Evolutionary conservation across 352 stramenopile genomes (phyloP), one percentile per base, ranked within the genome.

Genomic region (Pythium brachiatum): DNA sequence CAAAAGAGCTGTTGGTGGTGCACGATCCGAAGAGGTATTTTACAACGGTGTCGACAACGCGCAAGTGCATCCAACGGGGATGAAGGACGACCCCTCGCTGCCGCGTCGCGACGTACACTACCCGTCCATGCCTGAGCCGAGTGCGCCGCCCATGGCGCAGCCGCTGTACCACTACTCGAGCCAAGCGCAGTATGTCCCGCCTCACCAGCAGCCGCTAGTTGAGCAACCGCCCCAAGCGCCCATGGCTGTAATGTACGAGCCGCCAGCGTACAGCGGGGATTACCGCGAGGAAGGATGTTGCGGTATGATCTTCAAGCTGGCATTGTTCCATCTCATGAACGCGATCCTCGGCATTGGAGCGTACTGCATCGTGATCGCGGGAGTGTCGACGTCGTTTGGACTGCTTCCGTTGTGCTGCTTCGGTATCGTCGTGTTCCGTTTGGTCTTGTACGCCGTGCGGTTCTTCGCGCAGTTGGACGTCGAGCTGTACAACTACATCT

Each of bases 351-450:
- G 78, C 12, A 74, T 88, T 26, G 50, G 57, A 0, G 75, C 66
- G 7, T 89, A 90, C 62, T 53, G 61, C 13, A 36, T 83, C 5
- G 72, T 90, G 16, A 61, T 88, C 55, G 65, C 68, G 13, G 71
- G 76, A 2, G 60, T 78, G 4, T 70, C 73, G 23, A 32, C 79
- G 9, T 65, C 70, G 16, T 53, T 82, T 36, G 77, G 70, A 0
- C 44, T 90, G 21, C 61, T 90, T 5, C 81, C 83, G 25, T 39
- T 89, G 29, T 89, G 79, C 51, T 92, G 83, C 48, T 61, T 90
- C 50, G 83, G 83, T 11, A 53, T 92, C 25, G 38, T 87, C n/a
- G 39, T 89, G 7, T 83, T 90, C 59, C 76, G 78, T 18, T 50
- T 76, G 2, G 60, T 92, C 23, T 58, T 89, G 3, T 62, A 63